Conservation (phyloP, 164 flowering plant species). For the Tetrastigma voinierianum region DNA sequence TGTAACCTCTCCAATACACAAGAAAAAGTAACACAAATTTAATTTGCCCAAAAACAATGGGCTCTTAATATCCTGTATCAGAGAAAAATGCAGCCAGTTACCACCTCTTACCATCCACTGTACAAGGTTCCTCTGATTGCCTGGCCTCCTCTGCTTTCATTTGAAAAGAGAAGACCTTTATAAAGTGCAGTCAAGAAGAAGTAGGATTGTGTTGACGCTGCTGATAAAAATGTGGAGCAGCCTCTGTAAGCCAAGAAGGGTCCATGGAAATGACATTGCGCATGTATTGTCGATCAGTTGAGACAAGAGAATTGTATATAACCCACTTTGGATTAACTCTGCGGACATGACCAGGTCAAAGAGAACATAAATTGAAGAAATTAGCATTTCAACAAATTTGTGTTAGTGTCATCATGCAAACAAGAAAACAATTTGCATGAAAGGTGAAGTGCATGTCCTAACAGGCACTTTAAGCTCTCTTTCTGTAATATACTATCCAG, state of each 20-base stretch:
- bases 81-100: no score
- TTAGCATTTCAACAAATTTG: background rate
- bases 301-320: constrained; percentile 76
- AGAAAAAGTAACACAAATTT: no score
- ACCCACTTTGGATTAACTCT: constrained; percentile 98
- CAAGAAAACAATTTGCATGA: background rate
- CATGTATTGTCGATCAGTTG: constrained; percentile 93
- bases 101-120: no score
- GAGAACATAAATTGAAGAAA: background rate
- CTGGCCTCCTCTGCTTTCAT: no score
- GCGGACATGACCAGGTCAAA: constrained; percentile 19
- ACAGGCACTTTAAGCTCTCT: no score
- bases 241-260: constrained; percentile 84
- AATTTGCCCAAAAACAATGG: background rate
- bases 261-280: constrained; percentile 91
- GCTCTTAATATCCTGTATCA: no score
- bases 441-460: background rate
- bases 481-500: no score
- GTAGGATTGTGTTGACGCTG: constrained; percentile 33
- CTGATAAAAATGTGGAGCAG: constrained; percentile 81
- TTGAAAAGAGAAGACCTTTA: no score
- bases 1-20: no score
- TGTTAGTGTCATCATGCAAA: background rate
- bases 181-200: no score
- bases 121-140: no score